Evolutionary conservation across 75 land plant species (phyloP).

Genomic region (Pinus albicaulis): DNA sequence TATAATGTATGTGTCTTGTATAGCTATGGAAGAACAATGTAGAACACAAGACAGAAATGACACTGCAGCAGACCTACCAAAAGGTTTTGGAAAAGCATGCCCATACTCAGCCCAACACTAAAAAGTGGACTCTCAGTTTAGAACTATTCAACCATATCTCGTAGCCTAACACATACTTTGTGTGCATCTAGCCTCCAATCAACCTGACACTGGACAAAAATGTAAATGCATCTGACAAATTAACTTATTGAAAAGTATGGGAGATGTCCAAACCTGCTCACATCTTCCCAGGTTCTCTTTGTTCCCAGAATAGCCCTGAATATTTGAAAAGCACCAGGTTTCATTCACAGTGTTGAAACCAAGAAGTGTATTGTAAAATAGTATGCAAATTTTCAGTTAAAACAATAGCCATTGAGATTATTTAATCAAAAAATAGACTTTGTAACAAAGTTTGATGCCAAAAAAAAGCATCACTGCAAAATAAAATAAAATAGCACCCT

Average conservation of each 20-base stretch:
- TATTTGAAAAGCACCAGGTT: neutral
- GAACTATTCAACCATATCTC: neutral
- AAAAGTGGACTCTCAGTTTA: neutral
- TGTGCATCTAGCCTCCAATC: neutral
- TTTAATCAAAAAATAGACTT: neutral
- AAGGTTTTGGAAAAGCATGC: neutral
- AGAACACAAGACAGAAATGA: neutral
- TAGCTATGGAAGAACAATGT: neutral
- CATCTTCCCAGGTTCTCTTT: slow-evolving; percentile 76
- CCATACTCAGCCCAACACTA: neutral
- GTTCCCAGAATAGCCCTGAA: slow-evolving; percentile 75
- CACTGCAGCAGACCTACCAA: neutral
- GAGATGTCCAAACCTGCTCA: slow-evolving; percentile 67
- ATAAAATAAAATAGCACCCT: neutral
- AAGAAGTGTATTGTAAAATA: neutral
- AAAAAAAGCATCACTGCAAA: neutral
- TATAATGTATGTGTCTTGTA: neutral
- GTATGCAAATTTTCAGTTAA: neutral
- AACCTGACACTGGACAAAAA: neutral
- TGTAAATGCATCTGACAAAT: neutral
- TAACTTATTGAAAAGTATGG: neutral
- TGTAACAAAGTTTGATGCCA: neutral
- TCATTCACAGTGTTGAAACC: neutral
- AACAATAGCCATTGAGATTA: neutral
- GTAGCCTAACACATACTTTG: neutral